Percentiles rank a stretch among this genome's conserved stretches.
Conservation (phyloP, 148 eudicot species). For the Agrostemma githago region DNA sequence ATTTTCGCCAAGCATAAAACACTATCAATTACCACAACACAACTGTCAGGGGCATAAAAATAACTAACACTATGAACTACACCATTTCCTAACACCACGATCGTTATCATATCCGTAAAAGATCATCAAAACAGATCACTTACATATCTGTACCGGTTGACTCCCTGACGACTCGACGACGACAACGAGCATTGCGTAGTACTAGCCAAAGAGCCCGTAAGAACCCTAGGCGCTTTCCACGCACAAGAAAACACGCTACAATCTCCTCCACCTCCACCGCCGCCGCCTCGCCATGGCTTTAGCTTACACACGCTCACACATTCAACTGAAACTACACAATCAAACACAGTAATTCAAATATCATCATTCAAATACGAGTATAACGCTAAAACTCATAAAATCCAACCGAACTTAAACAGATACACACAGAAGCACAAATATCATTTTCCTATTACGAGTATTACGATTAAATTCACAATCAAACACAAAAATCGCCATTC, state of each 20-base stretch:
- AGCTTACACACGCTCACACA: constrained; percentile 70
- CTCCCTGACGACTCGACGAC: constrained; percentile 29
- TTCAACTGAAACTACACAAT: constrained; percentile 62
- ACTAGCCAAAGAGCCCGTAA: constrained; percentile 80
- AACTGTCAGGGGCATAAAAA: background rate
- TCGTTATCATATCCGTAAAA: background rate
- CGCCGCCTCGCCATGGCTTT: constrained; percentile 53
- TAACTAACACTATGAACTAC: background rate
- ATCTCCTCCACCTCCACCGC: constrained; percentile 42
- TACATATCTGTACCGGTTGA: constrained; percentile 36
- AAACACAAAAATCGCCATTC: background rate
- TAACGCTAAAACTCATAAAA: background rate
- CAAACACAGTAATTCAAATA: background rate
- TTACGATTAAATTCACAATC: background rate
- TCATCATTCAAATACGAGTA: background rate
- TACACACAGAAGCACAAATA: background rate
- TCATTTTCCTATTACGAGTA: background rate
- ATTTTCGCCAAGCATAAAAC: background rate
- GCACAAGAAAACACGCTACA: constrained; percentile 82
- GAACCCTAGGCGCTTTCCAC: constrained; percentile 83
- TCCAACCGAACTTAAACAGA: background rate
- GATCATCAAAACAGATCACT: constrained; percentile 20
- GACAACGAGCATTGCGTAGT: constrained; percentile 45
- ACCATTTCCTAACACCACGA: background rate
- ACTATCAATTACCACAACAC: background rate